phyloP scores from a whole-genome alignment of 208 protist species.

The Leishmania turanica region DNA sequence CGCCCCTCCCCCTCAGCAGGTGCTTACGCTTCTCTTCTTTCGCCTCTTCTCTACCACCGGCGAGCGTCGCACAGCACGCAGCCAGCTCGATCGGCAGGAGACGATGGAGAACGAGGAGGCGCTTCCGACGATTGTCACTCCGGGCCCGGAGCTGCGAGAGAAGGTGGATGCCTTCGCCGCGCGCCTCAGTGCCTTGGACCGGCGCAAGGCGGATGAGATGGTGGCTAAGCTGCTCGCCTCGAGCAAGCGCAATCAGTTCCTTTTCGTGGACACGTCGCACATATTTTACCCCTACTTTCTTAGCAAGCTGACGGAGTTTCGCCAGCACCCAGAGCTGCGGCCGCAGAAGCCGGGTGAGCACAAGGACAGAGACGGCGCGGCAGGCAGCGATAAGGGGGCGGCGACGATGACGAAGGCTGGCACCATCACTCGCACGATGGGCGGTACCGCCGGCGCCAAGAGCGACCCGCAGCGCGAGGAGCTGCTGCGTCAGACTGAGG shows the following conservation, averaged over 20 bases:
- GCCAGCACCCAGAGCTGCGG: conserved; percentile 69
- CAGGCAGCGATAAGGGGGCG: conserved; percentile 15
- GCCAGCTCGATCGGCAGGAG: neutral
- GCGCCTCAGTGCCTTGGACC: conserved; percentile 67
- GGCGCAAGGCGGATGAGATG: conserved; percentile 80
- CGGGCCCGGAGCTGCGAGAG: conserved; percentile 78
- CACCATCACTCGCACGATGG: conserved; percentile 62
- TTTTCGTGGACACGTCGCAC: conserved; percentile 82
- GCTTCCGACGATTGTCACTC: conserved; percentile 72
- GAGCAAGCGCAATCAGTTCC: conserved; percentile 72
- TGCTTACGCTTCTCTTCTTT: neutral
- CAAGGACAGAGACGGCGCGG: conserved; percentile 21
- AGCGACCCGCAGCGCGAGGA: conserved; percentile 68
- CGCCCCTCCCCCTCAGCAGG: neutral
- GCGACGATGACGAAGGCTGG: conserved; percentile 31
- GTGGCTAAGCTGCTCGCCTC: conserved; percentile 82
- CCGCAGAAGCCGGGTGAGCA: conserved; percentile 41
- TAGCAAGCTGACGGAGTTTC: conserved; percentile 81
- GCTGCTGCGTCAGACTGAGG: conserved; percentile 67
- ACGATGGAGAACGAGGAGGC: conserved; percentile 61
- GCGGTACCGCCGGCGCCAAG: conserved; percentile 50
- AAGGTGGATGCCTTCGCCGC: conserved; percentile 81
- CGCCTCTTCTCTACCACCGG: neutral
- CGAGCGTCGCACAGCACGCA: neutral
- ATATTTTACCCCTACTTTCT: conserved; percentile 92